Evolutionary conservation across 257 asterid genomes (phyloP), one percentile per base, ranked within the genome.

Genomic region (Ilex asprella): DNA sequence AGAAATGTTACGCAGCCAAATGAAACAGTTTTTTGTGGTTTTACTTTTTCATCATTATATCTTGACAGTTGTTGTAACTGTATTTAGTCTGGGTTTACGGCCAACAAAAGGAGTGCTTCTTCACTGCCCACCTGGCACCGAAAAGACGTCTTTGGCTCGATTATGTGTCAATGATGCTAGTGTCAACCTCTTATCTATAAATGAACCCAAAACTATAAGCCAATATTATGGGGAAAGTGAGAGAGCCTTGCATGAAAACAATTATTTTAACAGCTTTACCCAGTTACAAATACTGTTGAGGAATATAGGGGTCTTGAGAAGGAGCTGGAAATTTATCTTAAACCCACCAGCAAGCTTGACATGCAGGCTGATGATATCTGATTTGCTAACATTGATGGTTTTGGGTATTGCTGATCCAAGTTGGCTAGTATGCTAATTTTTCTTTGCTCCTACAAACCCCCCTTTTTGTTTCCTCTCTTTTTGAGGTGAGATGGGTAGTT

Each of bases 111-210:
- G 99, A 59, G 95, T 89, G 70, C 96, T 93, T 68, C 91, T 93
- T 73, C 94, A 93, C 69, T 97, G 99, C 10, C 97, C 97, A 68
- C 87, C 99, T 15, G 99, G 99, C 68, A 93, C 99, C 14, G 99
- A 97, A 55, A 93, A 93, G 80, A 93, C 97, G 73, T 80, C 90
- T 67, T 74, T 93, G 80, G 96, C 90, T 73, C 82, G 64, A 50
- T 65, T 74, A 30, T 87, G 97, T 71, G 86, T 84, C 64, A 88
- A 74, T 70, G 85, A 76, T 67, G 94, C 91, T 71, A 94, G 96
- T 61, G 89, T 88, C 55, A 86, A 80, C 71, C 69, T 93, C 58
- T 93, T 93, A 68, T 67, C 82, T 6, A 85, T 89, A 70, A 84
- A 87, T 82, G 99, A 97, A 41, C 95, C 96, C 72, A 97, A 89